Evolutionary conservation across 176 grass and related monocot genomes (phyloP).

Genomic region (Zoysia japonica): DNA sequence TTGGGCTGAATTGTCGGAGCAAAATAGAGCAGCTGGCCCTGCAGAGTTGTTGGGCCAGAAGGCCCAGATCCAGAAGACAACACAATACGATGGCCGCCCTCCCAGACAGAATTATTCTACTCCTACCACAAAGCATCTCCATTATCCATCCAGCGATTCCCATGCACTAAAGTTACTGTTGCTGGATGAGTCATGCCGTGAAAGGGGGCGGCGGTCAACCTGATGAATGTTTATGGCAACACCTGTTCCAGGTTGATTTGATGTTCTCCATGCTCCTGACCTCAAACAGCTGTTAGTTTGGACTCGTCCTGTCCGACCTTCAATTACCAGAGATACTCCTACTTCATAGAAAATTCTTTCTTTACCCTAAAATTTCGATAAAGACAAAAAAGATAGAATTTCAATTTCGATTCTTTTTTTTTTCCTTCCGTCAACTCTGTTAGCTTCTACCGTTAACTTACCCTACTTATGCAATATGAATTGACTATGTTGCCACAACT

Average conservation of each 20-base stretch:
- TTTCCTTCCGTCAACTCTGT: too few relatives aligned
- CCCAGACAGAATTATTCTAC: too few relatives aligned
- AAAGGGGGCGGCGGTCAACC: constrained; percentile 5
- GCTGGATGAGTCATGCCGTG: background rate
- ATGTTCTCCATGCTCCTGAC: constrained; percentile 36
- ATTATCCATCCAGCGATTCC: background rate
- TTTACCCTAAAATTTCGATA: too few relatives aligned
- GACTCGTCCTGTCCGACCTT: constrained; percentile 34
- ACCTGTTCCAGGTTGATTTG: constrained; percentile 43
- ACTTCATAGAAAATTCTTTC: too few relatives aligned
- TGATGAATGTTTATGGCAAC: constrained; percentile 6
- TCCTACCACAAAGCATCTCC: background rate
- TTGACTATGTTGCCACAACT: too few relatives aligned
- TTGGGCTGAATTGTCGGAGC: background rate
- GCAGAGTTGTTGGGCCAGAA: background rate
- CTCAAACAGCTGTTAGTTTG: constrained; percentile 35
- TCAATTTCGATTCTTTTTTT: too few relatives aligned
- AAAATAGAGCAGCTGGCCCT: background rate
- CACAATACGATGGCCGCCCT: background rate
- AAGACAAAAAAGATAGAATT: too few relatives aligned
- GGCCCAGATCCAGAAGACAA: background rate
- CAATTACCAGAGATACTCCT: constrained; percentile 19
- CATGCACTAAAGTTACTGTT: background rate
- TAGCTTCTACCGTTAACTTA: too few relatives aligned
- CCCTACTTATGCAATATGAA: too few relatives aligned